Conservation (phyloP, 208 protist species). For the Leishmania major region DNA sequence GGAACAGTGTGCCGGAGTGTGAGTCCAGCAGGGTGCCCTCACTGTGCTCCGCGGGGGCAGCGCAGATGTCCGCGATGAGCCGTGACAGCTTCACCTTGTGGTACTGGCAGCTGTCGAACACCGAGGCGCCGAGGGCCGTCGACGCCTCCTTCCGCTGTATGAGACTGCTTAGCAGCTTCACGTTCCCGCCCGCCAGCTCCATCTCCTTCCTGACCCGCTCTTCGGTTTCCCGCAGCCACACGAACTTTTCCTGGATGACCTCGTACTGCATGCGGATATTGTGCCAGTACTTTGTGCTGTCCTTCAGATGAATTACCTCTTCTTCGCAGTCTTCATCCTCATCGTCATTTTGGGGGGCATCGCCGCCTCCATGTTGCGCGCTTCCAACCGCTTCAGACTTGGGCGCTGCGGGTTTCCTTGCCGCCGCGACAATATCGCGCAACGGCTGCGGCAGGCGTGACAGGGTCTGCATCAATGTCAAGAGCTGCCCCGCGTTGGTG, state of each 20-base stretch:
- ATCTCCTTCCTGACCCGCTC: conserved; percentile 43
- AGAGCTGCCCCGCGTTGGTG: conserved; percentile 25
- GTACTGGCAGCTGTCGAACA: conserved; percentile 74
- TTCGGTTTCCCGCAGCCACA: conserved; percentile 24
- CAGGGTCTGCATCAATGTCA: conserved; percentile 20
- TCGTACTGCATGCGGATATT: conserved; percentile 30
- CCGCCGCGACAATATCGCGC: conserved; percentile 19
- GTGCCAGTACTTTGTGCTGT: conserved; percentile 34
- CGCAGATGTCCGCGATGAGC: conserved; percentile 38
- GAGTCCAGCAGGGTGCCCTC: conserved; percentile 39
- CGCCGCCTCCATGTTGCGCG: neutral
- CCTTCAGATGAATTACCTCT: neutral
- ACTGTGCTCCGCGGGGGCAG: conserved; percentile 33
- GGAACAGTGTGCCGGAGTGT: conserved; percentile 21
- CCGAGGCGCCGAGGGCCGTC: conserved; percentile 53
- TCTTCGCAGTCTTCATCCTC: neutral
- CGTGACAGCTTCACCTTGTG: conserved; percentile 65
- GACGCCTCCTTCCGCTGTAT: conserved; percentile 47
- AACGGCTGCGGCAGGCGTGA: conserved; percentile 24
- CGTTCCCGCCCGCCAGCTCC: conserved; percentile 49
- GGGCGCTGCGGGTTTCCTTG: neutral
- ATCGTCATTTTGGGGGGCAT: neutral
- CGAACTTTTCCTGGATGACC: conserved; percentile 31
- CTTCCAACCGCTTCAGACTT: neutral
- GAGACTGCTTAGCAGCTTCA: conserved; percentile 60